A percentile compares a stretch with the other conserved stretches of the same genome.
Conservation (phyloP, 306 rosid species). For the Acacia melanoxylon region DNA sequence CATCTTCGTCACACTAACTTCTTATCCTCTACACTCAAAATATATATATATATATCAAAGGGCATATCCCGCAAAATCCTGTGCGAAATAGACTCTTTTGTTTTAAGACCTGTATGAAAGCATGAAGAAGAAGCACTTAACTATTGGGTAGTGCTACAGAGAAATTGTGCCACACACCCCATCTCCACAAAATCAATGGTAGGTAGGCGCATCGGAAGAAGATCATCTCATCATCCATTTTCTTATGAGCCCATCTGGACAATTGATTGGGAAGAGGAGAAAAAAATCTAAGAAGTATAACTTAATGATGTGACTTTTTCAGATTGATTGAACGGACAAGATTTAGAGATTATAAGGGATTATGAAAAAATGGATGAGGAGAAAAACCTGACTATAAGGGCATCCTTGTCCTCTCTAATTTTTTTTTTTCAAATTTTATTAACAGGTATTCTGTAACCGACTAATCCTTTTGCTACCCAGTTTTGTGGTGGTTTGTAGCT, state of each 20-base stretch:
- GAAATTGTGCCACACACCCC: conserved; percentile 35
- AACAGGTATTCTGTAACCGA: too few relatives aligned
- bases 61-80: conserved; percentile 63
- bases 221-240: too few relatives aligned
- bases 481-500: too few relatives aligned
- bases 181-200: conserved; percentile 20
- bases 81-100: conserved; percentile 36
- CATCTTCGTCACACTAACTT: conserved; percentile 7
- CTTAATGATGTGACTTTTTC: too few relatives aligned
- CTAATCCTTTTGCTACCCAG: too few relatives aligned
- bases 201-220: neutral
- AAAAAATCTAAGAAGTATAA: too few relatives aligned
- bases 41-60: neutral
- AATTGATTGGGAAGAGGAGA: too few relatives aligned
- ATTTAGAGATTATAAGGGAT: too few relatives aligned
- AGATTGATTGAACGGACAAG: too few relatives aligned
- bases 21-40: conserved; percentile 14
- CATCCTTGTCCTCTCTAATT: conserved; percentile 30
- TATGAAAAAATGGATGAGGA: too few relatives aligned
- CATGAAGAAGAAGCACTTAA: conserved; percentile 26
- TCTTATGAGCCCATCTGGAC: too few relatives aligned
- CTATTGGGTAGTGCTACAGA: conserved; percentile 19
- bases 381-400: too few relatives aligned
- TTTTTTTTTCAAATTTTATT: neutral
- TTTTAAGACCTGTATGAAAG: neutral